Evolutionary conservation across 257 asterid genomes (phyloP).

Genomic region (Catharanthus roseus): DNA sequence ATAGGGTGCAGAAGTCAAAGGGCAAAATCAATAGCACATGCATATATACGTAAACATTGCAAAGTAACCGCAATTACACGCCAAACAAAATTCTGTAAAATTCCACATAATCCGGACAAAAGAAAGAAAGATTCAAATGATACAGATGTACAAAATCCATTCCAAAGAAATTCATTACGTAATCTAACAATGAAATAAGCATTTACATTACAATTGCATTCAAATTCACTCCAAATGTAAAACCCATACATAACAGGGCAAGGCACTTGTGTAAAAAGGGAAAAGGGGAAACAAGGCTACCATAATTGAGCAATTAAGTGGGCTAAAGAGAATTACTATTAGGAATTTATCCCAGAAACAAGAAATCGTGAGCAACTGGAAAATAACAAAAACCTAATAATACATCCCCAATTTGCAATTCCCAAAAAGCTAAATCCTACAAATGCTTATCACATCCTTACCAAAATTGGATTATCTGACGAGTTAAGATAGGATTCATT

Average conservation of each 20-base stretch:
- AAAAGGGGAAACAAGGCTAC: not conserved
- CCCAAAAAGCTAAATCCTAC: not conserved
- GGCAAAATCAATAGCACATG: not conserved
- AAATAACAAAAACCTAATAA: not conserved
- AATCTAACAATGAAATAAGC: slow-evolving; percentile 2
- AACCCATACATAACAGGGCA: not conserved
- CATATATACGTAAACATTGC: not conserved
- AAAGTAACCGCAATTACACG: slow-evolving; percentile 1
- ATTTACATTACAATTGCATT: not conserved
- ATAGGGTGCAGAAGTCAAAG: not conserved
- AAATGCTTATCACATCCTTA: slow-evolving; percentile 7
- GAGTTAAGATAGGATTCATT: slow-evolving; percentile 1
- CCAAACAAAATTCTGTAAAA: not conserved
- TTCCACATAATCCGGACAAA: not conserved
- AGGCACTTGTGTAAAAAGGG: not conserved
- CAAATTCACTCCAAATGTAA: slow-evolving; percentile 7
- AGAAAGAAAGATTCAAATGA: not conserved
- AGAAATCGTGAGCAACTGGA: not conserved
- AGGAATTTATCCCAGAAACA: not conserved
- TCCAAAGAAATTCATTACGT: not conserved
- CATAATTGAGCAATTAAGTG: not conserved
- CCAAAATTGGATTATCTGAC: slow-evolving; percentile 4
- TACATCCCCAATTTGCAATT: slow-evolving; percentile 3
- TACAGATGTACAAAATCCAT: not conserved
- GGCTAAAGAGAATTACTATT: not conserved